Conservation (phyloP, 176 grass and related monocot species). For the Guadua angustifolia region DNA sequence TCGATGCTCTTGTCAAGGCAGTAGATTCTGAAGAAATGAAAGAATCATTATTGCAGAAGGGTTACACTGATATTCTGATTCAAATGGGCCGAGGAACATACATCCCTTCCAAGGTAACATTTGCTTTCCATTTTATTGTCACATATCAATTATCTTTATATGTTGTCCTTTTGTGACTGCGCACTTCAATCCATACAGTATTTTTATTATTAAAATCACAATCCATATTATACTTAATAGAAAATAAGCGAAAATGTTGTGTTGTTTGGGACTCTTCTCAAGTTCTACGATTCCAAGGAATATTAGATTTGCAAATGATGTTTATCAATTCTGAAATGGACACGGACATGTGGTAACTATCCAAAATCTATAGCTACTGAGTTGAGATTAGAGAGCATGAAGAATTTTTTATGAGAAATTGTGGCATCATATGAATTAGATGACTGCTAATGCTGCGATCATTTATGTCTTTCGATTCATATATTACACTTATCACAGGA, state of each 20-base stretch:
- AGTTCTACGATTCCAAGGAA: neutral
- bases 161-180: neutral
- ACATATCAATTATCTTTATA: neutral
- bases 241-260: neutral
- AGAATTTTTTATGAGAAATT: neutral
- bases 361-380: too few species aligned
- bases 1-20: slow-evolving; percentile 68
- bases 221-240: neutral
- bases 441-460: neutral
- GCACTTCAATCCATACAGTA: neutral
- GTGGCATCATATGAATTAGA: neutral
- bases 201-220: neutral
- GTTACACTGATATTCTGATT: slow-evolving; percentile 67
- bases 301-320: neutral
- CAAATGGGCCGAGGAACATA: slow-evolving; percentile 73
- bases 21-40: slow-evolving; percentile 64
- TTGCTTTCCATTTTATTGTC: neutral
- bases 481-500: neutral
- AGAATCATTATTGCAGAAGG: slow-evolving; percentile 59
- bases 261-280: neutral
- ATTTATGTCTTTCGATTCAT: neutral
- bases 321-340: neutral
- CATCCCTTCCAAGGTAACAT: slow-evolving; percentile 56
- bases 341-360: neutral
- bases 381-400: too few species aligned